Conservation (phyloP, 129 eudicot species). For the Helianthus tuberosus region DNA sequence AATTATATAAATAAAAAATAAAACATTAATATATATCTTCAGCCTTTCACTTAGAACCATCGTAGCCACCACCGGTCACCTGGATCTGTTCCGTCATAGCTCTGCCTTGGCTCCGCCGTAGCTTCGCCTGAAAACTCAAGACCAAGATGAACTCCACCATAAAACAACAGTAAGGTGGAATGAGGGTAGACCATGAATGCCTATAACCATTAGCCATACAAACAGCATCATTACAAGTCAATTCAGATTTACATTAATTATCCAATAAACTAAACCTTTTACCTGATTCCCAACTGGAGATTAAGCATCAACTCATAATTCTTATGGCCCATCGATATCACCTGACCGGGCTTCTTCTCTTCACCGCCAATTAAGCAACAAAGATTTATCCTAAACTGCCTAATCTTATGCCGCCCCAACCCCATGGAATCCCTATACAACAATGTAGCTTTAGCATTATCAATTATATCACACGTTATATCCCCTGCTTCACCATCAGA, state of each 20-base stretch:
- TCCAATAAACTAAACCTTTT: neutral
- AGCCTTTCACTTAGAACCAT: too few species aligned
- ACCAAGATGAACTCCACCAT: too few species aligned
- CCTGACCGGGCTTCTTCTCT: slow-evolving; percentile 84
- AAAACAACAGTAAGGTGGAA: too few species aligned
- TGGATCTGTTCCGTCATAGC: too few species aligned
- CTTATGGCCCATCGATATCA: slow-evolving; percentile 88
- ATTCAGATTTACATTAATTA: neutral
- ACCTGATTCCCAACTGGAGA: slow-evolving; percentile 98
- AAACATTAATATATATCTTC: too few species aligned
- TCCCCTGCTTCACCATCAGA: slow-evolving; percentile 97
- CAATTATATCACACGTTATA: slow-evolving; percentile 90
- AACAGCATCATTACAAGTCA: neutral
- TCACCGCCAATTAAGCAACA: slow-evolving; percentile 77
- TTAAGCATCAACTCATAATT: slow-evolving; percentile 94
- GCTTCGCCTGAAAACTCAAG: too few species aligned
- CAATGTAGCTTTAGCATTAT: slow-evolving; percentile 83
- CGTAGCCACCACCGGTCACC: too few species aligned
- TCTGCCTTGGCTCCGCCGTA: too few species aligned
- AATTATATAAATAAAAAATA: too few species aligned
- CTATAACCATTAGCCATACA: slow-evolving; percentile 17
- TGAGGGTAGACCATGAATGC: too few species aligned
- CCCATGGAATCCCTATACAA: slow-evolving; percentile 62
- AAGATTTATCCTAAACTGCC: slow-evolving; percentile 64
- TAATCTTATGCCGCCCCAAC: slow-evolving; percentile 47